Percentiles rank a stretch among this genome's conserved stretches.
Evolutionary conservation across 2,329 filamentous ascomycete genomes (phyloP).

Genomic region (Dothidotthia symphoricarpi): DNA sequence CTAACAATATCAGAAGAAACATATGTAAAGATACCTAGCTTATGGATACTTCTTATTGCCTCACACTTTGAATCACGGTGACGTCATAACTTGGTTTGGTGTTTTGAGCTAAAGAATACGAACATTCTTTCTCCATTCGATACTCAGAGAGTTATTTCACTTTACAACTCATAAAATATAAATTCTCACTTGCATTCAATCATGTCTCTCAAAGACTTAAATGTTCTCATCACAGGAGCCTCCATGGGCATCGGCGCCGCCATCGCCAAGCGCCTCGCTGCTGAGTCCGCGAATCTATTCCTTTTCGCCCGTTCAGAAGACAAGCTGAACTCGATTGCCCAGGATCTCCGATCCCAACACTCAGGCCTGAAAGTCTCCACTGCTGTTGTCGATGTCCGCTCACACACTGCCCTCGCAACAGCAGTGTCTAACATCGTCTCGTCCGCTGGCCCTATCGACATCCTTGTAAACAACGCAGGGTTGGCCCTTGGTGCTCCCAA

Average conservation of each 20-base stretch:
- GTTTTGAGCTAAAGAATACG: no score
- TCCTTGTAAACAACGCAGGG: constrained; percentile 52
- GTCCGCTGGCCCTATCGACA: constrained; percentile 43
- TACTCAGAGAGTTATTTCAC: no score
- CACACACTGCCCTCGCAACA: constrained; percentile 30
- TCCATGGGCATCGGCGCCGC: constrained; percentile 51
- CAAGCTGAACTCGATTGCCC: constrained; percentile 23
- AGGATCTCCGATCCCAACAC: constrained; percentile 13
- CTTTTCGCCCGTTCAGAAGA: constrained; percentile 44
- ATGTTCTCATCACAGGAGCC: constrained; percentile 40
- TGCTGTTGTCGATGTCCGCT: constrained; percentile 36
- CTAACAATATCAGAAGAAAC: no score
- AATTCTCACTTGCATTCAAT: no score
- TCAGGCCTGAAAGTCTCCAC: constrained; percentile 24
- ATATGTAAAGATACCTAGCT: no score
- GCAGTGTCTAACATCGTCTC: constrained; percentile 20
- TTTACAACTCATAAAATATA: no score
- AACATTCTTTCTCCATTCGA: no score
- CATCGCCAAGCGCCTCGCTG: constrained; percentile 44
- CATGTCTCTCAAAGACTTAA: constrained; percentile 30
- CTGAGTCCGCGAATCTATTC: constrained; percentile 44
- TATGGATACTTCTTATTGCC: no score
- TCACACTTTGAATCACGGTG: no score
- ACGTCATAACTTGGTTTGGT: no score
- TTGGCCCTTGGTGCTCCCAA: constrained; percentile 50